Base-by-base conservation (phyloP, 106 monocot species). In the Acorus gramineus region DNA sequence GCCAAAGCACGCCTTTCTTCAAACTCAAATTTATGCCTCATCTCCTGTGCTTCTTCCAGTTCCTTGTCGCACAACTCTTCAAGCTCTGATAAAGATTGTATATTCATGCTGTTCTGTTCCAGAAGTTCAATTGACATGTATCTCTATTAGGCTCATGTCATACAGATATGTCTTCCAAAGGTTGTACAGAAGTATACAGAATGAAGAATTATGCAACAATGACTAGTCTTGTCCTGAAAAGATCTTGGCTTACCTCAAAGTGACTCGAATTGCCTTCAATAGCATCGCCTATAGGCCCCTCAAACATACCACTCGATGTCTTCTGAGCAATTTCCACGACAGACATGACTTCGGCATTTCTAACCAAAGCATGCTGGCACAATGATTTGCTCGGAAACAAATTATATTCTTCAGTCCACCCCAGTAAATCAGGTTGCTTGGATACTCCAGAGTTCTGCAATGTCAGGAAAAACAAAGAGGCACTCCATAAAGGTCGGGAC, bases 41-140 rank as follows among this genome's bases (percentile, higher is more conserved):
- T 75, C 71, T 88, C 87, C 53, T 86, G 98, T 73, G 92, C 98
- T 70, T 92, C 77, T 84, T 92, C 92, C 72, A 98, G 71, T 49
- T 89, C 98, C 61, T 81, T 87, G 66, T 98, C 88, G 64, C 84
- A 72, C 46, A 79, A 57, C 6, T 98, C 92, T 72, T 98, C 92
- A 69, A 88, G 49, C 63, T 81, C 75, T 44, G 79, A 43, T 53
- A 98, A 63, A 55, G 74, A 79, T 49, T 89, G 76, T 7, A 87
- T 71, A 52, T 76, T 59, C 63, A 77, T 46, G 13, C 44, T 65
- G n/a, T 54, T 57, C 49, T 62, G 60, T 28, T 54, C 71, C 4
- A 45, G 50, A 60, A 56, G 48, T 69, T 73, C 50, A 48, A 52
- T 59, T 77, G 74, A 57, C 13, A 60, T 53, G 12, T 46, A 64